Conservation (phyloP, 495 filamentous ascomycete genomes). For the Penicillium daleae region DNA sequence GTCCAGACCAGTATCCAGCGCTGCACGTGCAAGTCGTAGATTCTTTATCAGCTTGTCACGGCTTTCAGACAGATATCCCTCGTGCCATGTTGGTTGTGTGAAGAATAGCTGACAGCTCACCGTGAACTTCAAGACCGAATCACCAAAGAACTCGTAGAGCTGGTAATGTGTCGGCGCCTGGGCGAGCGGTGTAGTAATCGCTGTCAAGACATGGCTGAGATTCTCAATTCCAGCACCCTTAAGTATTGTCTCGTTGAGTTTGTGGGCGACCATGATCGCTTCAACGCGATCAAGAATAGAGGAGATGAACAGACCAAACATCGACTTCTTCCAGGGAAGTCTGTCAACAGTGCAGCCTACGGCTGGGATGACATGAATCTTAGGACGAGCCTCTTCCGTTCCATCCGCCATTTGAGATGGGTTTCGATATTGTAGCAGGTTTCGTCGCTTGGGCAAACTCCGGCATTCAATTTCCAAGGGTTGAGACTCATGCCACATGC, state of each 20-base stretch:
- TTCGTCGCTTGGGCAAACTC: conserved; percentile 34
- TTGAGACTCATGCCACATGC: conserved; percentile 28
- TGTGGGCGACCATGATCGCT: conserved; percentile 62
- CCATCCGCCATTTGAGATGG: conserved; percentile 17
- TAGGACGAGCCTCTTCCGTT: conserved; percentile 15
- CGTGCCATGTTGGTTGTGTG: conserved; percentile 70
- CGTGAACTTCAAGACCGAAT: conserved; percentile 80
- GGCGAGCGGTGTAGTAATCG: conserved; percentile 70
- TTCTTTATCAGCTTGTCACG: conserved; percentile 79
- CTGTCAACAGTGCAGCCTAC: conserved; percentile 49
- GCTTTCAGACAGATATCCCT: conserved; percentile 71
- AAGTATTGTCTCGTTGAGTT: conserved; percentile 65
- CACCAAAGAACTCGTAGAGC: conserved; percentile 86
- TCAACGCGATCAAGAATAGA: conserved; percentile 74
- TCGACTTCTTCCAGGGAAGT: conserved; percentile 61
- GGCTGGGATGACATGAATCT: conserved; percentile 32
- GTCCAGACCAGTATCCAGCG: conserved; percentile 66
- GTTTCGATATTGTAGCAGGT: conserved; percentile 34
- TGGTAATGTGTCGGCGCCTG: conserved; percentile 73
- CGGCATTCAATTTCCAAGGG: conserved; percentile 36
- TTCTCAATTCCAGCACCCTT: conserved; percentile 56
- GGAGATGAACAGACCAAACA: conserved; percentile 75
- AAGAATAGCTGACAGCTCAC: conserved; percentile 69
- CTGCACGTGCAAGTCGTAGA: conserved; percentile 63
- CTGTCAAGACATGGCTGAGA: conserved; percentile 65